These are phyloP conservation scores for Mortierella antarctica DNA, from an alignment of 192 early-diverging fungal species.

Conservation along the genomic window DNA sequence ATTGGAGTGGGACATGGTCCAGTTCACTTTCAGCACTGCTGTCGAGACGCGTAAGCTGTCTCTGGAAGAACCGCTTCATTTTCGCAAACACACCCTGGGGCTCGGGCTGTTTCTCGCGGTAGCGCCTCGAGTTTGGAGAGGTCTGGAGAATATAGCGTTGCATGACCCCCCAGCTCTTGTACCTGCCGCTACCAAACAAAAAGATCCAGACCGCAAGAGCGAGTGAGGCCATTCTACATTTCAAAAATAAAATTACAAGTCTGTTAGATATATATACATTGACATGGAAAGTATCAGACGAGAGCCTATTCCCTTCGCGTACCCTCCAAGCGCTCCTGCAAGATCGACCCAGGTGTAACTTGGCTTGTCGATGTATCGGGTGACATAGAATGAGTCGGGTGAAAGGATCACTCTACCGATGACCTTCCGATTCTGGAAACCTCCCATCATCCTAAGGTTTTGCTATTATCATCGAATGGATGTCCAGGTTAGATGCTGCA, in stretches of 20 bases:
- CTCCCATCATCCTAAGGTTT: slow-evolving; percentile 27
- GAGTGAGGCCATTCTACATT: slow-evolving; percentile 41
- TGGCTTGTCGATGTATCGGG: slow-evolving; percentile 26
- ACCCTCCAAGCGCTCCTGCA: slow-evolving; percentile 46
- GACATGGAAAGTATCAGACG: not conserved
- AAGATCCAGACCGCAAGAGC: slow-evolving; percentile 46
- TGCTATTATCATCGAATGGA: slow-evolving; percentile 9
- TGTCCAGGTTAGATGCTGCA: not conserved
- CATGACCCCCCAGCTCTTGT: slow-evolving; percentile 54
- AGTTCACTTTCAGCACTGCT: slow-evolving; percentile 26
- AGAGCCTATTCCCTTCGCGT: not conserved
- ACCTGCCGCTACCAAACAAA: slow-evolving; percentile 51
- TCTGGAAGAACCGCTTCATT: slow-evolving; percentile 1
- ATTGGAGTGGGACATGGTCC: slow-evolving; percentile 18
- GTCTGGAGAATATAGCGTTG: slow-evolving; percentile 48
- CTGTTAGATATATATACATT: not conserved
- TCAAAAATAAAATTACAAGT: not conserved
- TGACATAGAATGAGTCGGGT: slow-evolving; percentile 37
- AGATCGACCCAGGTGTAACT: slow-evolving; percentile 54
- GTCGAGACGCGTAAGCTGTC: slow-evolving; percentile 12
- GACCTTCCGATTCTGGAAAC: slow-evolving; percentile 4
- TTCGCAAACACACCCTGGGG: slow-evolving; percentile 1
- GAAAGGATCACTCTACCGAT: slow-evolving; percentile 25
- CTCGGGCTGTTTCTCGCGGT: not conserved
- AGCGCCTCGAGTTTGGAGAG: slow-evolving; percentile 34